These are phyloP conservation scores for Meredithiella fracta DNA, from an alignment of 2,329 filamentous ascomycete species.

Conservation along the genomic window DNA sequence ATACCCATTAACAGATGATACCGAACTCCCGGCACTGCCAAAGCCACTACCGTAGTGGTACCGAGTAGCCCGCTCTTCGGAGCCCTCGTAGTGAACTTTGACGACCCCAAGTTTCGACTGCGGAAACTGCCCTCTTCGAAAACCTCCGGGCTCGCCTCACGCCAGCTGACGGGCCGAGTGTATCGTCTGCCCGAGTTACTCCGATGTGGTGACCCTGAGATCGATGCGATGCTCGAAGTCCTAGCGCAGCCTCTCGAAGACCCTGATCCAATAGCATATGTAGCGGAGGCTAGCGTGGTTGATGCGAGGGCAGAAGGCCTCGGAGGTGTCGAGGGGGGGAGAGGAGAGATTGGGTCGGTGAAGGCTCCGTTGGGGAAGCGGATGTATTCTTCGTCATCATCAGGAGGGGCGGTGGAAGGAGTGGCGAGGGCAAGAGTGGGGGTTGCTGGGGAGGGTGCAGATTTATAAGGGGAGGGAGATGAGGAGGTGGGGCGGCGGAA, in stretches of 20 bases:
- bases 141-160: background rate
- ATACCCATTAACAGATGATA: slow-evolving; percentile 3
- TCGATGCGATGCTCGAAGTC: background rate
- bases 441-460: slow-evolving; percentile 6
- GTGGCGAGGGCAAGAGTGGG: slow-evolving; percentile 1
- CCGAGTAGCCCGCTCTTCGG: background rate
- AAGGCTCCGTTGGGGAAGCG: slow-evolving; percentile 13
- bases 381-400: slow-evolving; percentile 13
- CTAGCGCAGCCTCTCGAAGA: background rate
- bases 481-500: background rate
- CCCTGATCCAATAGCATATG: background rate
- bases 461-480: slow-evolving; percentile 9
- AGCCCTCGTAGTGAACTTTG: slow-evolving; percentile 10
- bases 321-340: background rate
- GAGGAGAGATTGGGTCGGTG: slow-evolving; percentile 1
- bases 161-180: background rate
- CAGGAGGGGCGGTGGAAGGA: background rate
- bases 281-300: background rate
- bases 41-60: slow-evolving; percentile 9
- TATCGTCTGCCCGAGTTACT: background rate
- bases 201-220: background rate
- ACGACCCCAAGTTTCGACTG: slow-evolving; percentile 4
- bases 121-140: background rate
- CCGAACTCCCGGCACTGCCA: slow-evolving; percentile 1
- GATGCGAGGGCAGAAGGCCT: background rate